These are phyloP conservation scores for Carallia pectinifolia DNA, from an alignment of 345 rosid genomes.

Conservation along the genomic window DNA sequence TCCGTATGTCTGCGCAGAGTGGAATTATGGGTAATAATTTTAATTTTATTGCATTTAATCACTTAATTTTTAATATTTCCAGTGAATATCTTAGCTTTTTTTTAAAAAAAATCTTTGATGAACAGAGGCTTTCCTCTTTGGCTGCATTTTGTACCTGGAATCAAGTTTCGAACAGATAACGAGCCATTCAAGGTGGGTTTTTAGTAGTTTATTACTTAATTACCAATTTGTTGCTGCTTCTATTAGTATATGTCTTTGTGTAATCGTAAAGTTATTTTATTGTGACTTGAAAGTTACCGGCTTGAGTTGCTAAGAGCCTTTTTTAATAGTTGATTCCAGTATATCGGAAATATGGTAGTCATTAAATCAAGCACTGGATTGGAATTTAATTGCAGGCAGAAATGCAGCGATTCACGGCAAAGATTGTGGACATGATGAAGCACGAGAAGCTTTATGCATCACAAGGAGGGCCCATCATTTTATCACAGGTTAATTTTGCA, in stretches of 20 bases:
- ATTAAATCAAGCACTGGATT: no score
- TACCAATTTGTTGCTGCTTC: not conserved
- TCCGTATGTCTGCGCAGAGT: slow-evolving; percentile 93
- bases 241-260: no score
- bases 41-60: not conserved
- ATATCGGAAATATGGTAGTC: no score
- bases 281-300: no score
- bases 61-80: not conserved
- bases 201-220: not conserved
- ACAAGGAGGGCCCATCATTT: slow-evolving; percentile 93
- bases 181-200: slow-evolving; percentile 73
- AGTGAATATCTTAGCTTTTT: not conserved
- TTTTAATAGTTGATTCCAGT: no score
- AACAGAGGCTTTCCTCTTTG: slow-evolving; percentile 92
- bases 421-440: slow-evolving; percentile 89
- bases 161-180: slow-evolving; percentile 81
- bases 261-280: no score
- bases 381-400: slow-evolving; percentile 46
- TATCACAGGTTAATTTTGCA: slow-evolving; percentile 66
- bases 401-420: slow-evolving; percentile 84
- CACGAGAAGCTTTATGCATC: slow-evolving; percentile 87
- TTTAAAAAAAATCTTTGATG: not conserved
- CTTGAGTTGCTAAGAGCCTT: no score
- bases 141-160: slow-evolving; percentile 85
- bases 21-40: slow-evolving; percentile 80